Base-by-base conservation (phyloP, 805 yeast genomes). In the Torulaspora gathmanii region DNA sequence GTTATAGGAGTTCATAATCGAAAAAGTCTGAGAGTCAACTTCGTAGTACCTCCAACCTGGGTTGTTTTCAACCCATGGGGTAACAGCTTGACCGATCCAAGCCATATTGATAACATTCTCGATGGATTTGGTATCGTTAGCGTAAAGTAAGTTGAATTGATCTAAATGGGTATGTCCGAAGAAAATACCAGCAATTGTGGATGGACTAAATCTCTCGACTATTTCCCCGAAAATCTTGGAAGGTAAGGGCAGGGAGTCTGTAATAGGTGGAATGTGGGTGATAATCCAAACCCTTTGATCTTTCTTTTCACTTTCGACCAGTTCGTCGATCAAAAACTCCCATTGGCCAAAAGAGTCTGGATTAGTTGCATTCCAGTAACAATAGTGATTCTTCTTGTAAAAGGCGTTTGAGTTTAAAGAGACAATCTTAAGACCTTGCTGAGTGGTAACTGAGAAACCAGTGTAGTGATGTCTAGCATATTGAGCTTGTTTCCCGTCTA, bases 21-120 rank as follows among this genome's bases (percentile, higher is more conserved):
- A 75, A 66, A 80, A 81, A 5, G 85, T 74, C 51, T 73, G 63
- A 17, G 74, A 65, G 58, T 83, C 87, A 43, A 83, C 80, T 52
- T 78, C 79, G 56, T 83, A 83, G 65, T 80, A 82, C 60, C 85
- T 74, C 84, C 86, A 83, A 16, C 80, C 74, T 5, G 90, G 90
- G 60, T 83, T 83, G 52, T 75, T 72, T 40, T 77, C 71, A 6
- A 70, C 64, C 56, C 72, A 70, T 7, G 88, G 86, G 6, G 87
- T 80, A 31, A 83, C 75, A 0, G 86, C 78, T 47, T 80, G 88
- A 2, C 77, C 73, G 45, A 82, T 72, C 80, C 83, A 82, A 1
- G 83, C 82, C 67, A 77, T 72, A 53, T 74, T 73, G 27, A 81
- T 52, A 4, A 77, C 80, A 28, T 68, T 66, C 4, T 70, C 74